Conservation (phyloP, 352 stramenopile genomes). For the Globisporangium recalcitrans region DNA sequence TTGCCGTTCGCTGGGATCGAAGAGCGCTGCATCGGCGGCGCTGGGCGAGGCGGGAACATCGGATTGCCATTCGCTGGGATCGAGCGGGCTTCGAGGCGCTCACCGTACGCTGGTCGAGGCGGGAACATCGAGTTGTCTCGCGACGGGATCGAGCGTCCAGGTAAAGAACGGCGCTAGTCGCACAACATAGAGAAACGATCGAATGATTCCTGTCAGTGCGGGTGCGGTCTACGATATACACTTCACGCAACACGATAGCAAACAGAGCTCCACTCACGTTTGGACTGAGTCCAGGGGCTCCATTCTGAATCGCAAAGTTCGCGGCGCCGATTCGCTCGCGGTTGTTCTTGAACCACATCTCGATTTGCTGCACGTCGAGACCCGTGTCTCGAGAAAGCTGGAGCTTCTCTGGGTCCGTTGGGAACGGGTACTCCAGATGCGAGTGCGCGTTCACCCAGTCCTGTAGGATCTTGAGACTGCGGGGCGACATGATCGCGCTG, state of each 20-base stretch:
- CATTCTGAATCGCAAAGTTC: constrained; percentile 24
- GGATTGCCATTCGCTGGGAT: constrained; percentile 59
- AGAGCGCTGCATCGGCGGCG: constrained; percentile 25
- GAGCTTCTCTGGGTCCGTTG: constrained; percentile 60
- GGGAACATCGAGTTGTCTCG: constrained; percentile 57
- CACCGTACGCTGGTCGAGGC: constrained; percentile 35
- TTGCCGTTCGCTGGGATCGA: constrained; percentile 53
- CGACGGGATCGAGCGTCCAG: constrained; percentile 48
- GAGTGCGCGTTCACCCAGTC: constrained; percentile 66
- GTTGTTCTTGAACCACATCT: constrained; percentile 82
- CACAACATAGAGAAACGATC: constrained; percentile 4
- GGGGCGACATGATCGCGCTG: constrained; percentile 50
- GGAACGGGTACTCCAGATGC: constrained; percentile 61
- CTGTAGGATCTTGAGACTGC: constrained; percentile 69
- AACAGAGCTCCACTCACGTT: constrained; percentile 15
- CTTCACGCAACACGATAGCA: too few species aligned
- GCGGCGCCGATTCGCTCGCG: constrained; percentile 44
- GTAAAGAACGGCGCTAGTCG: constrained; percentile 21
- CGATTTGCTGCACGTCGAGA: constrained; percentile 74
- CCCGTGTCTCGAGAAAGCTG: constrained; percentile 72
- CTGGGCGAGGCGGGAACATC: constrained; percentile 62
- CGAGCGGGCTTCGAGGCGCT: constrained; percentile 46
- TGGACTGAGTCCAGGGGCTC: constrained; percentile 18
- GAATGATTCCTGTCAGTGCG: neutral
- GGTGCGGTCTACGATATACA: neutral